Evolutionary conservation across 192 early-diverging fungal species (phyloP).

Genomic region (Haplosporangium gracile): DNA sequence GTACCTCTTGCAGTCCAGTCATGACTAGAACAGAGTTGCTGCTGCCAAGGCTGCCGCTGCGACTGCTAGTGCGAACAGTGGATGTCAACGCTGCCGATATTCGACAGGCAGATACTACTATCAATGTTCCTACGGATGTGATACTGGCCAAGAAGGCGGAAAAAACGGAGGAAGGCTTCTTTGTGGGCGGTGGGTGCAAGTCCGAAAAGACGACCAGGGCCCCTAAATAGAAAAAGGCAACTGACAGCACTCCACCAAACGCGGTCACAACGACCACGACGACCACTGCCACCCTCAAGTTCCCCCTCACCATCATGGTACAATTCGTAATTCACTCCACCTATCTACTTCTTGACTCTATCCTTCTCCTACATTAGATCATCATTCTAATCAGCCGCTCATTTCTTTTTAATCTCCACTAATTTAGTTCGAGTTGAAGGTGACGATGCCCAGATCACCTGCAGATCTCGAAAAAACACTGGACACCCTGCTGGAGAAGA

Average conservation of each 20-base stretch:
- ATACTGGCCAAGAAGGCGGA: constrained; percentile 80
- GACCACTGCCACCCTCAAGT: constrained; percentile 42
- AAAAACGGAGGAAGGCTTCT: constrained; percentile 77
- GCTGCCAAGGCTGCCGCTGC: constrained; percentile 19
- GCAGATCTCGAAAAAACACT: constrained; percentile 78
- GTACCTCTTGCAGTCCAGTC: constrained; percentile 61
- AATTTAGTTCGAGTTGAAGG: constrained; percentile 57
- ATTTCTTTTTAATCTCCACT: background rate
- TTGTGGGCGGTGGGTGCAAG: constrained; percentile 70
- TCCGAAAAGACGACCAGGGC: constrained; percentile 64
- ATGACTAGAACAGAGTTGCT: constrained; percentile 31
- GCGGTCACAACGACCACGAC: background rate
- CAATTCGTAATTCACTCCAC: constrained; percentile 66
- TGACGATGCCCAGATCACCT: constrained; percentile 78
- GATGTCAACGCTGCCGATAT: constrained; percentile 34
- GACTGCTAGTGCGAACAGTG: constrained; percentile 48
- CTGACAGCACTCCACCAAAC: constrained; percentile 13
- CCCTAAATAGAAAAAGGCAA: constrained; percentile 48
- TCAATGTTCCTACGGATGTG: constrained; percentile 78
- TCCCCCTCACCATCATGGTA: constrained; percentile 80
- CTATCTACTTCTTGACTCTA: background rate
- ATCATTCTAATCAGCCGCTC: background rate
- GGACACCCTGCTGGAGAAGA: constrained; percentile 74
- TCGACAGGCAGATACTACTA: constrained; percentile 66
- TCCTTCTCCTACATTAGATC: too few species aligned